Conservation (phyloP, 106 monocot species). For the Cymbidium sinense region DNA sequence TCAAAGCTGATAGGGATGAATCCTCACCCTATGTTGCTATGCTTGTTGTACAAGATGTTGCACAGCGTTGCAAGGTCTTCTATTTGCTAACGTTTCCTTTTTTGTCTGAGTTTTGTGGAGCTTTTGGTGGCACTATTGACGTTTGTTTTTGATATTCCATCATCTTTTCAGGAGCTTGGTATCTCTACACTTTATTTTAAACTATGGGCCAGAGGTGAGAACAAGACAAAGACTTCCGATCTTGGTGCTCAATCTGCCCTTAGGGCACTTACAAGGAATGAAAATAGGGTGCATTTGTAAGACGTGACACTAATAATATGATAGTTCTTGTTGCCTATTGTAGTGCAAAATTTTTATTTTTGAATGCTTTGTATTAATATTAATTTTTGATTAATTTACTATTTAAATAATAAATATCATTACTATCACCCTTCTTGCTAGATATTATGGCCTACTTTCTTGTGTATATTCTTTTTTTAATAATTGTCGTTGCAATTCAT, state of each 20-base stretch:
- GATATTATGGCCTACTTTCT: no score
- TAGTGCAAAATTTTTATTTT: no score
- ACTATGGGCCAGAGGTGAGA: constrained; percentile 68
- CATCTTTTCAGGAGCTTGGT: constrained; percentile 44
- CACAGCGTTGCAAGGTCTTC: constrained; percentile 54
- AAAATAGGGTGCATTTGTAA: constrained; percentile 76
- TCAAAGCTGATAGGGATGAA: constrained; percentile 73
- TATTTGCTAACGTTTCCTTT: neutral
- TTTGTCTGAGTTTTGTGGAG: neutral
- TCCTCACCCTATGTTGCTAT: constrained; percentile 78
- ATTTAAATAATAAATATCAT: neutral
- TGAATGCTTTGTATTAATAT: no score
- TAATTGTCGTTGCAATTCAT: no score
- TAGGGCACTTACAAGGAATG: constrained; percentile 70
- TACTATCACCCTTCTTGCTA: no score
- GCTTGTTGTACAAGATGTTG: constrained; percentile 80
- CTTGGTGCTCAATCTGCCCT: constrained; percentile 72
- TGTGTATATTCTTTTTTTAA: no score
- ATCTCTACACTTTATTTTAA: constrained; percentile 71
- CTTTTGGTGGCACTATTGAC: neutral
- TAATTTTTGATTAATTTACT: no score
- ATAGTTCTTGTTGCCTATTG: neutral
- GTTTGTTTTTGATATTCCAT: neutral
- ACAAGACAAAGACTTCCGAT: constrained; percentile 74
- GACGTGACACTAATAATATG: neutral